Evolutionary conservation across 2,329 filamentous ascomycete genomes (phyloP), one percentile per base, ranked within the genome.

Genomic region (Mollisia scopiformis): DNA sequence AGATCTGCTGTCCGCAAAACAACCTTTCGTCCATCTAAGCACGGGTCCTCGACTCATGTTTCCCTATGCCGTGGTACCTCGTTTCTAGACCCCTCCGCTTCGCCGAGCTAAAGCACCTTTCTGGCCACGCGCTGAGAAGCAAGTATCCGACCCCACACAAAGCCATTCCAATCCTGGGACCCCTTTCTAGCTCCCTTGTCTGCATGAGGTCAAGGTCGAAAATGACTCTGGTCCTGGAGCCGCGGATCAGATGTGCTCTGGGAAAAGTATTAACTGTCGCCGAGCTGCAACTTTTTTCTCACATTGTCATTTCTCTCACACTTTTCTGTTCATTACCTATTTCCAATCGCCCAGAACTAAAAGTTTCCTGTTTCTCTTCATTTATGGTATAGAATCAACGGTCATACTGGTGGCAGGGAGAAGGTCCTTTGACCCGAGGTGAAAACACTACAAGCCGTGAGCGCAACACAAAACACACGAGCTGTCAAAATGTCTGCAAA

Each of bases 401-500:
- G 10, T 6, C 21, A 19, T 19, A 27, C 13, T 55, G 30, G 28
- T 33, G 49, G 33, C 19, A 43, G 21, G 39, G 25, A 41, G 35
- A 6, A 49, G 37, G 39, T 25, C 50, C 59, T 33, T 43, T 57
- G 54, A 52, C 39, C 54, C 39, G 49, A 57, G 16, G 27, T 50
- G 19, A 33, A 31, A 35, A n/a, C 27, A 35, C 8, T 23, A 46
- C 27, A 53, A 41, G 28, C 54, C 25, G 7, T 11, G 43, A 47
- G 43, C 14, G 28, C 16, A 10, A 8, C 25, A 37, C 28, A 35
- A n/a, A 21, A 13, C 52, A 21, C n/a, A 23, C 10, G 28, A 51
- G 25, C 59, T 19, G 41, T 49, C 47, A 57, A 49, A n/a, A 62
- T 62, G 60, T 59, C 60, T 58, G 60, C 60, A 2, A 62, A 62